Percentiles rank a stretch among this genome's conserved stretches.
phyloP scores from a whole-genome alignment of 768 basidiomycete species.

The Russula griseocarnosa region DNA sequence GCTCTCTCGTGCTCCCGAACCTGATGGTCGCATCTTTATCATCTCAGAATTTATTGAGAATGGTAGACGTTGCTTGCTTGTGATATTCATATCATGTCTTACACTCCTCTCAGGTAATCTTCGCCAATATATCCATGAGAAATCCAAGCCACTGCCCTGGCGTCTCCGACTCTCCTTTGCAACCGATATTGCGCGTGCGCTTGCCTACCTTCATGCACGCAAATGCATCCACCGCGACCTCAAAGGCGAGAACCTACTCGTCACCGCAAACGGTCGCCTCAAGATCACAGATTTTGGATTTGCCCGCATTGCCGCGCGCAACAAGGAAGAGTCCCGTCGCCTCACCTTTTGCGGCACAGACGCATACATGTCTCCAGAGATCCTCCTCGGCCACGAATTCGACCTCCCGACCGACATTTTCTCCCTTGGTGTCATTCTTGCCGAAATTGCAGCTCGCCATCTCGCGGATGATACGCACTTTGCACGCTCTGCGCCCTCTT shows the following conservation, averaged over 20 bases:
- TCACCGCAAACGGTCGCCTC: conserved; percentile 88
- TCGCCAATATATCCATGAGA: conserved; percentile 85
- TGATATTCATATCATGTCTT: background rate
- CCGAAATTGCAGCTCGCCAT: conserved; percentile 79
- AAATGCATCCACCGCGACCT: conserved; percentile 88
- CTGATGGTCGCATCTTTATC: conserved; percentile 86
- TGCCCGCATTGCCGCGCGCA: conserved; percentile 88
- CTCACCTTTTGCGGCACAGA: conserved; percentile 87
- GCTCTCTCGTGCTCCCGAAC: conserved; percentile 70
- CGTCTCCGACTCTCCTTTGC: conserved; percentile 91
- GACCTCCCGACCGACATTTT: conserved; percentile 93
- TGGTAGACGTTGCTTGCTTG: conserved; percentile 38
- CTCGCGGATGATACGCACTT: conserved; percentile 82
- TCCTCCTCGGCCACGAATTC: conserved; percentile 86
- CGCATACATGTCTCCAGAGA: conserved; percentile 97
- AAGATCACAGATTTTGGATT: conserved; percentile 99
- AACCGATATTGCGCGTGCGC: conserved; percentile 86
- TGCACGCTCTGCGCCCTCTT: conserved; percentile 74
- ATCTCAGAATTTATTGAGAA: conserved; percentile 93
- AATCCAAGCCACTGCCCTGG: conserved; percentile 84
- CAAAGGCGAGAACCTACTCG: conserved; percentile 96
- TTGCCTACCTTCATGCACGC: conserved; percentile 96
- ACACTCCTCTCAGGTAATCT: conserved; percentile 54
- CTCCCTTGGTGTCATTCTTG: conserved; percentile 88
- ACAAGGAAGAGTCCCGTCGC: conserved; percentile 82